phyloP scores from a whole-genome alignment of 2,329 filamentous ascomycete species.

The Colletotrichum tropicicola region DNA sequence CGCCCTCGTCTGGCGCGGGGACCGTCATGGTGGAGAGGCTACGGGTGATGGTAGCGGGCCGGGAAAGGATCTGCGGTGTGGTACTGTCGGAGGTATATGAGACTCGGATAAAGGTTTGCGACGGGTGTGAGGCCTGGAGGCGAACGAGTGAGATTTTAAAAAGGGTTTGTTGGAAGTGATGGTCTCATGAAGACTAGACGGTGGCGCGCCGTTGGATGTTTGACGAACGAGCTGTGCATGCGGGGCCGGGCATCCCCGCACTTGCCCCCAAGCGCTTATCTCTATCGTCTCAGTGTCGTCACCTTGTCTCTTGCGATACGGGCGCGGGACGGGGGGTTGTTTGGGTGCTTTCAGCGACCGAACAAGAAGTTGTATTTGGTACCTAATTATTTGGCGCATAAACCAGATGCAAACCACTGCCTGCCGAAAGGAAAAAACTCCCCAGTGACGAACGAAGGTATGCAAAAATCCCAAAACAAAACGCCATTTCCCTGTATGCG shows the following conservation, averaged over 20 bases:
- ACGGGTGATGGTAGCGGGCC: neutral
- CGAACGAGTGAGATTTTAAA: neutral
- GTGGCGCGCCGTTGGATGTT: slow-evolving; percentile 1
- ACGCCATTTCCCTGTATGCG: slow-evolving; percentile 13
- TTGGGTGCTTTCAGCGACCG: neutral
- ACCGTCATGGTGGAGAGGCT: slow-evolving; percentile 11
- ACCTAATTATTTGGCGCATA: neutral
- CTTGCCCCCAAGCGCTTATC: slow-evolving; percentile 11
- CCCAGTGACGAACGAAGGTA: neutral
- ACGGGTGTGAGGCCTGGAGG: neutral
- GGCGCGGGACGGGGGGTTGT: too few relatives aligned
- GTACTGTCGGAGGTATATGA: neutral
- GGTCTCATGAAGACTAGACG: neutral
- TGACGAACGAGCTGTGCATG: neutral
- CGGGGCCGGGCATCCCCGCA: slow-evolving; percentile 22
- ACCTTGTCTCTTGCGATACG: neutral
- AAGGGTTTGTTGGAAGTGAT: neutral
- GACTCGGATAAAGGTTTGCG: neutral
- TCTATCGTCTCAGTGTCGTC: slow-evolving; percentile 7
- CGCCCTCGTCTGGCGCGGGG: slow-evolving; percentile 42
- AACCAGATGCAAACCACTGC: neutral
- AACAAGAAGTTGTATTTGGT: neutral
- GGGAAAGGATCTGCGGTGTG: neutral
- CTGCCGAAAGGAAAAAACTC: neutral
- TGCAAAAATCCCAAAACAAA: neutral